These are phyloP conservation scores for Bipolaris oryzae DNA, from an alignment of 2,329 filamentous ascomycete genomes.

Conservation along the genomic window DNA sequence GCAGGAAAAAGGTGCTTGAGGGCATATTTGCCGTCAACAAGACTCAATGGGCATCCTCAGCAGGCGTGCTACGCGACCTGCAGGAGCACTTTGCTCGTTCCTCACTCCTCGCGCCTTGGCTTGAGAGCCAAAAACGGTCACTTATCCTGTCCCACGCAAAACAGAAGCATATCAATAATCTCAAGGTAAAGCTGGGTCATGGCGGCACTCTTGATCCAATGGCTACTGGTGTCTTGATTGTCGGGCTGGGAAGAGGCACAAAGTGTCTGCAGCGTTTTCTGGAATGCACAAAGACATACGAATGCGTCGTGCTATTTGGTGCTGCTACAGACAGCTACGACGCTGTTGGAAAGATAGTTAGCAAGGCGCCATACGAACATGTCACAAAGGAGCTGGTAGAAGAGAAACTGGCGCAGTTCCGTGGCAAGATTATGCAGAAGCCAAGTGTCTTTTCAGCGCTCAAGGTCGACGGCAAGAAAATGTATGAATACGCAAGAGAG, in stretches of 20 bases:
- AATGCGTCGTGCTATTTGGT: constrained; percentile 87
- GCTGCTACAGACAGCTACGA: constrained; percentile 94
- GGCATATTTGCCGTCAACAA: constrained; percentile 86
- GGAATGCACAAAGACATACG: constrained; percentile 90
- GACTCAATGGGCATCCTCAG: constrained; percentile 83
- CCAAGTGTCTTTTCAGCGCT: constrained; percentile 93
- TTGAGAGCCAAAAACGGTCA: constrained; percentile 66
- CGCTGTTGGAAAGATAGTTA: constrained; percentile 79
- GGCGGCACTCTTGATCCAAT: constrained; percentile 94
- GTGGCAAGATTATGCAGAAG: constrained; percentile 84
- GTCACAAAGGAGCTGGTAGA: constrained; percentile 81
- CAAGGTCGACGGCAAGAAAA: constrained; percentile 88
- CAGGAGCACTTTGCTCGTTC: constrained; percentile 86
- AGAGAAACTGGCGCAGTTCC: constrained; percentile 74
- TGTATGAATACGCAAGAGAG: constrained; percentile 95
- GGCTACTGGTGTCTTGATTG: constrained; percentile 88
- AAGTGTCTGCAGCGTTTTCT: constrained; percentile 82
- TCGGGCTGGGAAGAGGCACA: constrained; percentile 86
- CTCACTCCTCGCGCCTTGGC: constrained; percentile 75
- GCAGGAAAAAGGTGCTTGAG: constrained; percentile 59
- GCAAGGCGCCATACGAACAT: constrained; percentile 75
- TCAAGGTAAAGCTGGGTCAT: constrained; percentile 90
- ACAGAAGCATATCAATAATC: constrained; percentile 57
- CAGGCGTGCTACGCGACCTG: constrained; percentile 86
- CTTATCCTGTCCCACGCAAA: constrained; percentile 62